Conservation (phyloP, 2,329 filamentous ascomycete species). For the Fusarium buxicola region DNA sequence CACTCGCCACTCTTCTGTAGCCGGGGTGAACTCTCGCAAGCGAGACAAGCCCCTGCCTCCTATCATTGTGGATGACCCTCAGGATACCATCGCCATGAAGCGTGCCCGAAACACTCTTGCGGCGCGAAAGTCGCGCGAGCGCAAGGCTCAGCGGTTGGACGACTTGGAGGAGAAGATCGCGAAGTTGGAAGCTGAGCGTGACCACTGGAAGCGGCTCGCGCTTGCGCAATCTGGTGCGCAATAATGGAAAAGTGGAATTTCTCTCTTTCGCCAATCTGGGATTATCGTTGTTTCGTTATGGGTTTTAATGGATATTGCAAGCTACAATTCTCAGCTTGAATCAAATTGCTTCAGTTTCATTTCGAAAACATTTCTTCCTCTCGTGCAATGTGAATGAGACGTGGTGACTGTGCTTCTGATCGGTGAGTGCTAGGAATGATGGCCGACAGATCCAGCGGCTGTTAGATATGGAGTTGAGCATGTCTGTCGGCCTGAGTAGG, state of each 20-base stretch:
- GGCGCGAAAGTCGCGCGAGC: constrained; percentile 90
- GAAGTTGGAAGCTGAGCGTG: constrained; percentile 73
- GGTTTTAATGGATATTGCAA: constrained; percentile 34
- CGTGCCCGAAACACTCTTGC: constrained; percentile 93
- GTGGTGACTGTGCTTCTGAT: too few relatives aligned
- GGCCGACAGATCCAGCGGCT: too few relatives aligned
- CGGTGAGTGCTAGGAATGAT: too few relatives aligned
- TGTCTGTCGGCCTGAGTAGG: too few relatives aligned
- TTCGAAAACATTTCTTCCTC: background rate
- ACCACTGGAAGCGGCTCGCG: constrained; percentile 72
- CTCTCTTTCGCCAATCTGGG: constrained; percentile 43
- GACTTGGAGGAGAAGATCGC: constrained; percentile 79
- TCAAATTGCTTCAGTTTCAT: constrained; percentile 12
- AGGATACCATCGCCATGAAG: constrained; percentile 85
- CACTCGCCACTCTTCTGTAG: constrained; percentile 73
- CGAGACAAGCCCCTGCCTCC: constrained; percentile 84
- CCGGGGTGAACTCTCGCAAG: constrained; percentile 78
- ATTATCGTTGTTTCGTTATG: constrained; percentile 33
- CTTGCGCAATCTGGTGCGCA: constrained; percentile 54
- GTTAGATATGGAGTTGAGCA: too few relatives aligned
- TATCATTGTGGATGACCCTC: constrained; percentile 79
- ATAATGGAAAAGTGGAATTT: constrained; percentile 49
- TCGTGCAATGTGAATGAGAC: background rate
- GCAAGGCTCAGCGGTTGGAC: constrained; percentile 82
- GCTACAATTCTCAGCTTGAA: constrained; percentile 12